Evolutionary conservation across 441 rosid genomes (phyloP).

Genomic region (Hura crepitans): DNA sequence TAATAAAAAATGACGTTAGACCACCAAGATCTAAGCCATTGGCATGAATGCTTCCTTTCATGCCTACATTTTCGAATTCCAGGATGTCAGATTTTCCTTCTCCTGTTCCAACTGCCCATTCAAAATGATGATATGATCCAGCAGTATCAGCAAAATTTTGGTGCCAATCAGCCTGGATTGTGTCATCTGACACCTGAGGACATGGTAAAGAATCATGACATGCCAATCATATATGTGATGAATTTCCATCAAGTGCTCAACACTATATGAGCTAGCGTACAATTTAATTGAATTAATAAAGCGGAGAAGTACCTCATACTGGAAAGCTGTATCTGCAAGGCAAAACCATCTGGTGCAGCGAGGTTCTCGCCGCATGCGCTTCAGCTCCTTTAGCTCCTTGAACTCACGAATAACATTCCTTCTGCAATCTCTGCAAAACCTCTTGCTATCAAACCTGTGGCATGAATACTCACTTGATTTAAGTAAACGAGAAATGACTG

Average conservation of each 20-base stretch:
- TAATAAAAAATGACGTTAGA: constrained; percentile 61
- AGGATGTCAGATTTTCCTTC: constrained; percentile 80
- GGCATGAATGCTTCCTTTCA: constrained; percentile 56
- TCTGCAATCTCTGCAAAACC: constrained; percentile 97
- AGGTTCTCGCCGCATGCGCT: constrained; percentile 86
- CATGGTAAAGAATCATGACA: constrained; percentile 21
- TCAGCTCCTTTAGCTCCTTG: constrained; percentile 91
- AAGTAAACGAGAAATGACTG: background rate
- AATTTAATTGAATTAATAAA: no score
- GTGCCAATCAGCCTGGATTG: constrained; percentile 76
- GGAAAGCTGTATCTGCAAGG: constrained; percentile 78
- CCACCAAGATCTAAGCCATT: constrained; percentile 66
- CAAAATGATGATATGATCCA: constrained; percentile 78
- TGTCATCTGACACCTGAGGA: constrained; percentile 60
- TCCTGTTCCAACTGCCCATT: constrained; percentile 92
- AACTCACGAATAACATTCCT: constrained; percentile 93
- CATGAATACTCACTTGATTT: constrained; percentile 24
- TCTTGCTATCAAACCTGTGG: constrained; percentile 93
- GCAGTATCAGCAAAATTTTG: constrained; percentile 67
- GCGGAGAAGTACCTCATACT: constrained; percentile 66
- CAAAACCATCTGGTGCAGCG: constrained; percentile 87
- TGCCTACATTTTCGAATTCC: constrained; percentile 83
- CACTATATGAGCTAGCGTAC: background rate
- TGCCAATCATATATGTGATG: constrained; percentile 6
- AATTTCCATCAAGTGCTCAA: constrained; percentile 9